A percentile compares a stretch with the other conserved stretches of the same genome.
Evolutionary conservation across 768 basidiomycete species (phyloP).

Genomic region (Lactarius vividus): DNA sequence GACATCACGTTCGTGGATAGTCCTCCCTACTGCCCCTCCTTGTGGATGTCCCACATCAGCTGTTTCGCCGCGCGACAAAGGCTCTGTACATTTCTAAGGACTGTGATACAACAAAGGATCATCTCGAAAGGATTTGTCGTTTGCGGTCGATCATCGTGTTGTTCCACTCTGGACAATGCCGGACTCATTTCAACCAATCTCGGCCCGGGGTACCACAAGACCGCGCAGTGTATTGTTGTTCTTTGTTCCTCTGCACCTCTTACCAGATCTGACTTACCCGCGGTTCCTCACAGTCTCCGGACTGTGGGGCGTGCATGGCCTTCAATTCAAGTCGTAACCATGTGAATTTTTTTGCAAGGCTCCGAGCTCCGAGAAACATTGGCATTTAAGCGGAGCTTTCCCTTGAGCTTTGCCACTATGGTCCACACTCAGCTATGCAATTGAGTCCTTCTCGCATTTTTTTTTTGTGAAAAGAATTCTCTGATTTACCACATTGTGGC

Average conservation of each 20-base stretch:
- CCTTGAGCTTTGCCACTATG: no score
- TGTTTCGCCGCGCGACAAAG: background rate
- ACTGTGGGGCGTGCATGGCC: background rate
- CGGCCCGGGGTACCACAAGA: background rate
- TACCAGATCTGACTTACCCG: background rate
- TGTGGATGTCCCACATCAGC: background rate
- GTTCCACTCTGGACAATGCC: slow-evolving; percentile 13
- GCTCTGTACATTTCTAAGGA: background rate
- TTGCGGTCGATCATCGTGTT: slow-evolving; percentile 4
- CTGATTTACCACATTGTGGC: background rate
- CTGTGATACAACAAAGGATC: background rate
- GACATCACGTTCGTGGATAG: background rate
- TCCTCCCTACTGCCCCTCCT: background rate
- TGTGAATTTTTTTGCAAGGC: background rate
- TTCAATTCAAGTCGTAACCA: background rate
- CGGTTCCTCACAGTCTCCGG: background rate
- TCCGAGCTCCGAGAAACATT: background rate
- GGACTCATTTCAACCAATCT: background rate
- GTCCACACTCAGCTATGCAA: background rate
- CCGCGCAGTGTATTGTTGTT: background rate
- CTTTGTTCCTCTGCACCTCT: background rate
- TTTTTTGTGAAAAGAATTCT: background rate
- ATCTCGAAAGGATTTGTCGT: background rate
- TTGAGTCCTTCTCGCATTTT: no score
- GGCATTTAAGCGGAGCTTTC: background rate